Percentiles rank a stretch among this genome's conserved stretches.
phyloP scores from a whole-genome alignment of 306 rosid species.

The Trifolium repens region DNA sequence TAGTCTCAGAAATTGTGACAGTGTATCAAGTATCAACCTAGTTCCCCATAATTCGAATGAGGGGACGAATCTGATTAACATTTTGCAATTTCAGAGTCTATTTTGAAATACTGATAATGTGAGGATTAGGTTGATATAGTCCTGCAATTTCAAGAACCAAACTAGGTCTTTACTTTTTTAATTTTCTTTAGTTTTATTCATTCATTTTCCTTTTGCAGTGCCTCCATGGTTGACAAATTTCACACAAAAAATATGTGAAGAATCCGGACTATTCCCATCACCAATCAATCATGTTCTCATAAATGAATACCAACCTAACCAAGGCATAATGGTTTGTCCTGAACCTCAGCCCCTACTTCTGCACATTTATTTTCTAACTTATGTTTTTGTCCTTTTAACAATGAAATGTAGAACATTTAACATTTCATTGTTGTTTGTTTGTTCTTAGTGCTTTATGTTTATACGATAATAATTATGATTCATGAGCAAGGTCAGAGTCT shows the following conservation, averaged over 20 bases:
- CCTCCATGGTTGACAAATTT: slow-evolving; percentile 81
- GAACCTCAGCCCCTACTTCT: slow-evolving; percentile 37
- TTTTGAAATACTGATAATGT: neutral
- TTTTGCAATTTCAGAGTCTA: neutral
- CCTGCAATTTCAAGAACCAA: neutral
- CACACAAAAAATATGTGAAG: slow-evolving; percentile 65
- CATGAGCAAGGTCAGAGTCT: neutral
- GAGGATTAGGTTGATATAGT: neutral
- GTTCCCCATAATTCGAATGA: neutral
- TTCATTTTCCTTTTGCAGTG: slow-evolving; percentile 51
- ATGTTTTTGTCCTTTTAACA: neutral
- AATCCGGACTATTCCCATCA: slow-evolving; percentile 66
- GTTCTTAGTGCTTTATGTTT: neutral
- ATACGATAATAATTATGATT: neutral
- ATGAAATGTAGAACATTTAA: slow-evolving; percentile 9
- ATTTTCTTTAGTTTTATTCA: neutral
- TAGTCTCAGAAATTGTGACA: neutral
- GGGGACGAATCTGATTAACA: neutral
- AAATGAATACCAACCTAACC: slow-evolving; percentile 84
- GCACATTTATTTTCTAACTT: slow-evolving; percentile 19
- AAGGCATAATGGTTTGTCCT: slow-evolving; percentile 85
- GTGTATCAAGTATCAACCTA: neutral
- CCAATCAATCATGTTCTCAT: slow-evolving; percentile 90
- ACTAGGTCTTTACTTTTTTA: neutral
- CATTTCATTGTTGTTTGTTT: slow-evolving; percentile 22